These are phyloP conservation scores for Dillenia turbinata DNA, from an alignment of 164 flowering plant genomes.

Conservation along the genomic window DNA sequence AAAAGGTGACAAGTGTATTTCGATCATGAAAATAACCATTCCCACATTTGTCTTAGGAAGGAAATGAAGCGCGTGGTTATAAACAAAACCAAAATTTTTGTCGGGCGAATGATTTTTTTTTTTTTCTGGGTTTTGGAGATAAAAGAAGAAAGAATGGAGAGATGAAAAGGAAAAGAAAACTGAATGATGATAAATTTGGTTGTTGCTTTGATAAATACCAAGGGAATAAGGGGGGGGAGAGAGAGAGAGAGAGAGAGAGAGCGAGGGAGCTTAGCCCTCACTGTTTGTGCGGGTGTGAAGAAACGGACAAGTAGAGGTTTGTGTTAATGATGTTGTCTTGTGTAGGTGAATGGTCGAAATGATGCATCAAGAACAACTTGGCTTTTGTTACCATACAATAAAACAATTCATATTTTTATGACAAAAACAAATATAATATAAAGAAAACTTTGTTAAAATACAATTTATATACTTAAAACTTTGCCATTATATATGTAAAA, in stretches of 20 bases:
- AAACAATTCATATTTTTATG: neutral
- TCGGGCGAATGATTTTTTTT: neutral
- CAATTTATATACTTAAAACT: neutral
- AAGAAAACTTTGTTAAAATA: neutral
- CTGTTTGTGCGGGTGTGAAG: conserved; percentile 19
- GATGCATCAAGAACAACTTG: conserved; percentile 43
- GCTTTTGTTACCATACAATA: conserved; percentile 7
- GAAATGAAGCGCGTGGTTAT: conserved; percentile 27
- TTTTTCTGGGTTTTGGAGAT: conserved; percentile 7
- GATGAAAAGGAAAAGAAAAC: conserved; percentile 22
- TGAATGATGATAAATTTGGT: conserved; percentile 25
- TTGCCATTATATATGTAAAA: too few relatives aligned
- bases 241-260: neutral
- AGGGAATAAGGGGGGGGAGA: conserved; percentile 3
- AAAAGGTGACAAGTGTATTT: conserved; percentile 47
- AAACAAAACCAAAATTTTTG: conserved; percentile 11
- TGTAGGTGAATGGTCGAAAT: conserved; percentile 65
- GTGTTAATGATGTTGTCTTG: conserved; percentile 77
- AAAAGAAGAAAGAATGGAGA: neutral
- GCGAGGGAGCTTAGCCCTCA: conserved; percentile 10
- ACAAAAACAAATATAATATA: too few relatives aligned
- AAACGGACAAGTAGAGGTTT: conserved; percentile 51
- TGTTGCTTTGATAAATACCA: conserved; percentile 23
- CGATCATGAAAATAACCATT: conserved; percentile 37
- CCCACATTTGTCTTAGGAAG: conserved; percentile 22